Evolutionary conservation across 495 filamentous ascomycete species (phyloP).

Genomic region (Cercophora newfieldiana): DNA sequence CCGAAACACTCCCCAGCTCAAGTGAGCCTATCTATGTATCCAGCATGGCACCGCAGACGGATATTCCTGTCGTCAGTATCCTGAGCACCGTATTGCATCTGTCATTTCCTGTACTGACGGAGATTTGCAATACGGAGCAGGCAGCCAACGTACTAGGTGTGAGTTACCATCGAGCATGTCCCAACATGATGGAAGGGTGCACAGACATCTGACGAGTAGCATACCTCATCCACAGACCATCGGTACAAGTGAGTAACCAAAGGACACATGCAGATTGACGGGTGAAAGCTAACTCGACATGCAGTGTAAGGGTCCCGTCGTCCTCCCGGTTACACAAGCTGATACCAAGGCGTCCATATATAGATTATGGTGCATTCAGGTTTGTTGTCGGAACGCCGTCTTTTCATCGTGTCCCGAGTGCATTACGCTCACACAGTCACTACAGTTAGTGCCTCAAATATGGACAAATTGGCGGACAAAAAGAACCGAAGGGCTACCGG

Average conservation of each 20-base stretch:
- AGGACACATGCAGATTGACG: not conserved
- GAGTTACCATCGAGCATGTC: conserved; percentile 21
- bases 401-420: not conserved
- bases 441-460: conserved; percentile 53
- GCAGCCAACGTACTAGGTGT: conserved; percentile 54
- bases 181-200: not conserved
- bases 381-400: conserved; percentile 21
- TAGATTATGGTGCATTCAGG: conserved; percentile 53
- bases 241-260: conserved; percentile 39
- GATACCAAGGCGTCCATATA: not conserved
- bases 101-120: conserved; percentile 10
- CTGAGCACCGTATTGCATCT: not conserved
- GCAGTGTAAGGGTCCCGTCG: conserved; percentile 22
- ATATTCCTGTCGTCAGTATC: conserved; percentile 42
- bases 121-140: conserved; percentile 19
- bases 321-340: not conserved
- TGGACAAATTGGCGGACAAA: conserved; percentile 73
- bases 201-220: conserved; percentile 9
- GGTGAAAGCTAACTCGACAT: conserved; percentile 4
- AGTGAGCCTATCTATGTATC: too few relatives aligned
- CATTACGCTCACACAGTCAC: not conserved
- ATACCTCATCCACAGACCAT: conserved; percentile 36
- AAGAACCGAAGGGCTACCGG: conserved; percentile 70
- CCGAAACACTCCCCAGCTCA: too few relatives aligned
- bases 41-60: conserved; percentile 44